phyloP scores from a whole-genome alignment of 768 basidiomycete genomes.

The Mycena capillaripes region DNA sequence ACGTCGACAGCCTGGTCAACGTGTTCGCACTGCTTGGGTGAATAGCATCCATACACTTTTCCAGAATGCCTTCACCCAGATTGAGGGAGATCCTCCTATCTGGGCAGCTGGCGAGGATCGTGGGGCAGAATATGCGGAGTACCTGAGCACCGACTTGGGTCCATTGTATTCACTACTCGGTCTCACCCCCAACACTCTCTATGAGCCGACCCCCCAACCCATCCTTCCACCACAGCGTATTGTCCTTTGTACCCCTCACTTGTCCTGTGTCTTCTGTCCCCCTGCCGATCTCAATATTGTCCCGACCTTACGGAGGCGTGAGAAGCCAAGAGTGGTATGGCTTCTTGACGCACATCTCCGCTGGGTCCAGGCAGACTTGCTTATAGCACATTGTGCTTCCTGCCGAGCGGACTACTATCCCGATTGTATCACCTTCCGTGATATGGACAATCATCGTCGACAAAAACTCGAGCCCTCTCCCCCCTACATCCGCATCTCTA shows the following conservation, averaged over 20 bases:
- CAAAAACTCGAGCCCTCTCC: not conserved
- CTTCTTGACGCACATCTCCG: not conserved
- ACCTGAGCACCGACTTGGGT: no score
- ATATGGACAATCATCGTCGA: not conserved
- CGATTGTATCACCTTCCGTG: not conserved
- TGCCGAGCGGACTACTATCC: not conserved
- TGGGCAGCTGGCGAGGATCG: no score
- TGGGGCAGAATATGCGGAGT: no score
- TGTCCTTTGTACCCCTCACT: not conserved
- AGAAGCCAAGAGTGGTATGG: not conserved
- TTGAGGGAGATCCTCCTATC: no score
- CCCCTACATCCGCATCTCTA: not conserved
- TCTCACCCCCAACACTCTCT: no score
- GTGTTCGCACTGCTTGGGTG: not conserved
- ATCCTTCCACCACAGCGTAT: not conserved
- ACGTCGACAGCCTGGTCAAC: not conserved
- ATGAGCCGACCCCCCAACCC: not conserved
- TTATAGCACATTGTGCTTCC: not conserved
- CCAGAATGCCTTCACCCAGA: not conserved
- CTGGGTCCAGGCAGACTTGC: not conserved
- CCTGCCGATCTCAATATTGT: not conserved
- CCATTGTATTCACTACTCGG: no score
- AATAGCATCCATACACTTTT: not conserved
- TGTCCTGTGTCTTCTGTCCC: not conserved
- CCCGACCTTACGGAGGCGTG: not conserved